Percentiles rank a stretch among this genome's conserved stretches.
These are phyloP conservation scores for Arachnomyces sp. DNA, from an alignment of 2,329 filamentous ascomycete species.

Conservation along the genomic window DNA sequence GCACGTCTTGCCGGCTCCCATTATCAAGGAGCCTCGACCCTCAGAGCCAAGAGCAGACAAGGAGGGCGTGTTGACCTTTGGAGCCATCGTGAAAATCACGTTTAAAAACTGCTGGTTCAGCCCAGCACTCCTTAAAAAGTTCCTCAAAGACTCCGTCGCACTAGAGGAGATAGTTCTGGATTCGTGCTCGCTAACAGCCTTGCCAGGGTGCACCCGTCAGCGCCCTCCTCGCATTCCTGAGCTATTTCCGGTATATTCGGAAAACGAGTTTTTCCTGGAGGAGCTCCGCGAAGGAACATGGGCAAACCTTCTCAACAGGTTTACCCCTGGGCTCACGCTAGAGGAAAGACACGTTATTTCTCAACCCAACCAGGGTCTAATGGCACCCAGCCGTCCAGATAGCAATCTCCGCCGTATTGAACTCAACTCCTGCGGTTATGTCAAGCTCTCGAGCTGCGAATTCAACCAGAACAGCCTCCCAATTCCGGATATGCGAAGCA, in stretches of 20 bases:
- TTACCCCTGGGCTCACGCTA: constrained; percentile 42
- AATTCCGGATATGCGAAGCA: constrained; percentile 13
- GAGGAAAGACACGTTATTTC: constrained; percentile 25
- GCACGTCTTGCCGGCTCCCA: constrained; percentile 54
- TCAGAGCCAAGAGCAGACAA: constrained; percentile 1
- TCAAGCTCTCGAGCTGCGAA: constrained; percentile 31
- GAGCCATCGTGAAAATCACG: constrained; percentile 51
- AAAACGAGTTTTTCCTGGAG: constrained; percentile 24
- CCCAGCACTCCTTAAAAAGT: constrained; percentile 49
- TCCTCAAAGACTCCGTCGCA: constrained; percentile 44
- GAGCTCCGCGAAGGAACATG: constrained; percentile 41
- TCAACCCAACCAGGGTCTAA: constrained; percentile 12
- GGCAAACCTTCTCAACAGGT: constrained; percentile 42
- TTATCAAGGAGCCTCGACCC: constrained; percentile 15
- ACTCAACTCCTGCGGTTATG: constrained; percentile 58
- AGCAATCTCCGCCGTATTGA: constrained; percentile 34
- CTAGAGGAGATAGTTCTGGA: constrained; percentile 53
- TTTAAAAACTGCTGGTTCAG: constrained; percentile 64
- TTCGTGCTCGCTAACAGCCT: constrained; percentile 57
- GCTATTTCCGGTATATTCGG: constrained; percentile 4
- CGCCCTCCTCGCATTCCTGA: constrained; percentile 1
- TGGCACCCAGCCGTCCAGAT: neutral
- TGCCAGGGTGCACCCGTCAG: constrained; percentile 14
- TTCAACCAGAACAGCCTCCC: constrained; percentile 32
- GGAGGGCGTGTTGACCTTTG: constrained; percentile 43